A percentile compares a stretch with the other conserved stretches of the same genome.
phyloP scores from a whole-genome alignment of 768 basidiomycete genomes.

The Tylopilus balloui region DNA sequence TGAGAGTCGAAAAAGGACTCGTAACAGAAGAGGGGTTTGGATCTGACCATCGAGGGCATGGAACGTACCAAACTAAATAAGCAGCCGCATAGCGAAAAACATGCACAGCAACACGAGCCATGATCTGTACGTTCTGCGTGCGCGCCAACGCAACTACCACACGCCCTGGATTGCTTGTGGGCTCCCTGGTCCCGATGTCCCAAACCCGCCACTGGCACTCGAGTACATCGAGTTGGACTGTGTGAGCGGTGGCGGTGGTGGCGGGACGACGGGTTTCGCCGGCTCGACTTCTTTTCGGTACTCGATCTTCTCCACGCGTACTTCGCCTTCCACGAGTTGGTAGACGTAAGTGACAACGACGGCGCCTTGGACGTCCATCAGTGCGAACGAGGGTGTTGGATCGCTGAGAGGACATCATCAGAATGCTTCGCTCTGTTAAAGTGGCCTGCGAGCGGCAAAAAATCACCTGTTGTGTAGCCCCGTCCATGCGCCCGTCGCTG shows the following conservation, averaged over 20 bases:
- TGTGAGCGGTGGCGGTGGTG: constrained; percentile 16
- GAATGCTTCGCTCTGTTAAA: background rate
- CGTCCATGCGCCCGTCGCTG: constrained; percentile 92
- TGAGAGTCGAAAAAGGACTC: background rate
- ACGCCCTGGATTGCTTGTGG: constrained; percentile 26
- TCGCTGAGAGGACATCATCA: constrained; percentile 47
- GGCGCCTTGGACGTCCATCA: constrained; percentile 97
- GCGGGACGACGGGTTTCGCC: constrained; percentile 26
- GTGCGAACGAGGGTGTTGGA: constrained; percentile 88
- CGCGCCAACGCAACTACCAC: constrained; percentile 16
- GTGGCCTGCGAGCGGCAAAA: background rate
- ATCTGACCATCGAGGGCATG: background rate
- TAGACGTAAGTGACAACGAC: constrained; percentile 98
- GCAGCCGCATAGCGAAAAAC: background rate
- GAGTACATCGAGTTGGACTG: constrained; percentile 33
- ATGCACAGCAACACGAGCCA: background rate
- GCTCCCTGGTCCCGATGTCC: constrained; percentile 21
- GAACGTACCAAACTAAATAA: constrained; percentile 1
- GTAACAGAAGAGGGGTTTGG: background rate
- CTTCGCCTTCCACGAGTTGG: constrained; percentile 90
- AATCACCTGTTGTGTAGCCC: constrained; percentile 35
- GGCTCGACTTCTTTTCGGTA: constrained; percentile 61
- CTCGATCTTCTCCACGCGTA: constrained; percentile 89
- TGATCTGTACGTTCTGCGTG: background rate
- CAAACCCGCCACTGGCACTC: constrained; percentile 21